phyloP scores from a whole-genome alignment of 2,329 filamentous ascomycete species.

The Ophiobolus disseminans region DNA sequence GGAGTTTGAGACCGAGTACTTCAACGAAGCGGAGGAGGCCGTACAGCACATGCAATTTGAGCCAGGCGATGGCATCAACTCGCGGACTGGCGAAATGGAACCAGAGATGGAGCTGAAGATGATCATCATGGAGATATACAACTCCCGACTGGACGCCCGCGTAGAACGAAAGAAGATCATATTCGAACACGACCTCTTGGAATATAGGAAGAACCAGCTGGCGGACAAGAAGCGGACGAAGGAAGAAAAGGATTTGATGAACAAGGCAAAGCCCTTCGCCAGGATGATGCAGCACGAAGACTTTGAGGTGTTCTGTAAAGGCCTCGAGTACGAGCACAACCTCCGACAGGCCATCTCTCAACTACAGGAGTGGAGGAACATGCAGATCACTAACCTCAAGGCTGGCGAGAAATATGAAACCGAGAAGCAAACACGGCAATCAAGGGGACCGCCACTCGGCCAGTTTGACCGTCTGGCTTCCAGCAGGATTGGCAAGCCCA shows the following conservation, averaged over 20 bases:
- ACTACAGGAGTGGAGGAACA: constrained; percentile 89
- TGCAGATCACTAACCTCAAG: constrained; percentile 83
- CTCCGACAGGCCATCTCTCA: constrained; percentile 87
- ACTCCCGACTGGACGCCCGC: constrained; percentile 84
- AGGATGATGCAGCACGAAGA: constrained; percentile 95
- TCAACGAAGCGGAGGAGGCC: constrained; percentile 97
- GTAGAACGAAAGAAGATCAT: constrained; percentile 96
- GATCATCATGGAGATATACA: constrained; percentile 98
- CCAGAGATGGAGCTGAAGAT: constrained; percentile 97
- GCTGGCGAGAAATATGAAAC: constrained; percentile 91
- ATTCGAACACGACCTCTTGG: constrained; percentile 91
- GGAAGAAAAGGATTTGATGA: constrained; percentile 88
- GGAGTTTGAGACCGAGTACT: constrained; percentile 97
- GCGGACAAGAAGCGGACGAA: constrained; percentile 94
- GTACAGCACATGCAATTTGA: constrained; percentile 99
- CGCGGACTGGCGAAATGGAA: constrained; percentile 82
- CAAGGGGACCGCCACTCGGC: constrained; percentile 71
- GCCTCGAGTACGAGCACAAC: constrained; percentile 88
- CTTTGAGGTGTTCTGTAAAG: constrained; percentile 84
- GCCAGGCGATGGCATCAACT: constrained; percentile 90
- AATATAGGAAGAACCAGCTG: constrained; percentile 90
- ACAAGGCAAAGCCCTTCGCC: constrained; percentile 94
- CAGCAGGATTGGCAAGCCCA: constrained; percentile 70
- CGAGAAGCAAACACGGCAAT: constrained; percentile 80
- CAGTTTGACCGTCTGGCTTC: constrained; percentile 86